Base-by-base conservation (phyloP, 1,284 basidiomycete genomes). In the Fomitopsis pinicola region DNA sequence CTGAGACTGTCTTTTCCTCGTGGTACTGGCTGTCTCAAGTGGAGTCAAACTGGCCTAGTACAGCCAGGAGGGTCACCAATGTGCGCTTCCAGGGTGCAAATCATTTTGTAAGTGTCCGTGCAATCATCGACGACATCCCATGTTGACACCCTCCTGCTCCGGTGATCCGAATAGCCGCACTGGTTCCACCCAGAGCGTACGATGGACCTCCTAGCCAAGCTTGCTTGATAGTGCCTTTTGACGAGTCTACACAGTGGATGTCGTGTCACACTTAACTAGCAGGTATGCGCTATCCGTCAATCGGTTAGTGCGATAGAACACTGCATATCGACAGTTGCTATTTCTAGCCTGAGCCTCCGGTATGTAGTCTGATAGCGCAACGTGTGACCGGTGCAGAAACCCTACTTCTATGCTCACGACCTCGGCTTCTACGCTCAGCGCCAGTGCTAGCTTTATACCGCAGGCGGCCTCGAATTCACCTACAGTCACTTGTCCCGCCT, bases 1-100 rank as follows among this genome's bases (percentile, higher is more conserved):
- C 50, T 7, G 62, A 67, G 36, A 59, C 60, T 19, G 50, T 67
- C 9, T 63, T 63, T 58, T 64, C 64, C 8, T 56, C 59, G 26
- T 65, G 62, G 61, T 48, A 38, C n/a, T 38, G 59, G 36, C 14
- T 42, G 38, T 35, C 55, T 17, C 40, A 40, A 4, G 50, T 26
- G 28, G 50, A 55, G 7, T 17, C 19, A 6, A 50, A 61, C 40
- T 60, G 57, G 55, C 42, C 53, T 8, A 35, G 33, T 14, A 38
- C 30, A 28, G 48, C 22, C n/a, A 60, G 63, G 38, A 30, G 48
- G 1, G 28, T 65, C 15, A 46, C 36, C 6, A 40, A 62, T n/a
- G 33, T 58, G 17, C 42, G 50, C 7, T 9, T 63, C 3, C 42
- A 60, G 15, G 60, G 62, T 40, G 38, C 38, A 40, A 15, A 15